A percentile compares a stretch with the other conserved stretches of the same genome.
Conservation (phyloP, 1,139 yeast species). For the Taphrina pruni region DNA sequence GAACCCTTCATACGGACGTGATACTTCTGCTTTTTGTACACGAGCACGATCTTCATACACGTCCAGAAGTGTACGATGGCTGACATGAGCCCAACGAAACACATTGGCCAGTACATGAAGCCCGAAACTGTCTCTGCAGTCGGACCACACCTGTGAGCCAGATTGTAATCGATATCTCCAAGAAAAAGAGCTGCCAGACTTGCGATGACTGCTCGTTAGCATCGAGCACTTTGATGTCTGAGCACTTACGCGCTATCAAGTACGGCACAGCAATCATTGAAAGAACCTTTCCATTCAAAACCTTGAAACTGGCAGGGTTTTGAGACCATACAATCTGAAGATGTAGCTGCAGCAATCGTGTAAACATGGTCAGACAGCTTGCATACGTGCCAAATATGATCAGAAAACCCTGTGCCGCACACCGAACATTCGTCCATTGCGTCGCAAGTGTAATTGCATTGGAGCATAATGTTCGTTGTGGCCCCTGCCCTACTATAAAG, state of each 20-base stretch:
- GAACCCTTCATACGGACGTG: slow-evolving; percentile 3
- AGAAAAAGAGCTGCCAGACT: slow-evolving; percentile 6
- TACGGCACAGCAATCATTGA: slow-evolving; percentile 15
- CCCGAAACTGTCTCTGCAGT: slow-evolving; percentile 4
- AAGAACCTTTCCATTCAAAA: slow-evolving; percentile 9
- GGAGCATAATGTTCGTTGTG: slow-evolving; percentile 9
- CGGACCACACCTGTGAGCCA: slow-evolving; percentile 17
- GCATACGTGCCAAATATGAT: slow-evolving; percentile 12
- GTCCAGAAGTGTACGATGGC: slow-evolving; percentile 14
- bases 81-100: neutral
- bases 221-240: too few species aligned
- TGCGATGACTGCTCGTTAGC: neutral
- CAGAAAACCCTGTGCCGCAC: slow-evolving; percentile 13
- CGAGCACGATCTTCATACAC: neutral
- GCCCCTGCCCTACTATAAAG: slow-evolving; percentile 17
- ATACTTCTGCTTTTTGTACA: neutral
- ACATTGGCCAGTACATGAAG: slow-evolving; percentile 12
- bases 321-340: slow-evolving; percentile 26
- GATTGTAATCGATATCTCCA: slow-evolving; percentile 7
- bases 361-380: slow-evolving; percentile 7
- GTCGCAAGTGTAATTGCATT: slow-evolving; percentile 23
- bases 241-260: neutral
- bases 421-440: slow-evolving; percentile 22
- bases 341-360: slow-evolving; percentile 23
- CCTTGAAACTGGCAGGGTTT: slow-evolving; percentile 2